A percentile compares a stretch with the other conserved stretches of the same genome.
These are phyloP conservation scores for Malus hybrid DNA, from an alignment of 331 rosid genomes.

Conservation along the genomic window DNA sequence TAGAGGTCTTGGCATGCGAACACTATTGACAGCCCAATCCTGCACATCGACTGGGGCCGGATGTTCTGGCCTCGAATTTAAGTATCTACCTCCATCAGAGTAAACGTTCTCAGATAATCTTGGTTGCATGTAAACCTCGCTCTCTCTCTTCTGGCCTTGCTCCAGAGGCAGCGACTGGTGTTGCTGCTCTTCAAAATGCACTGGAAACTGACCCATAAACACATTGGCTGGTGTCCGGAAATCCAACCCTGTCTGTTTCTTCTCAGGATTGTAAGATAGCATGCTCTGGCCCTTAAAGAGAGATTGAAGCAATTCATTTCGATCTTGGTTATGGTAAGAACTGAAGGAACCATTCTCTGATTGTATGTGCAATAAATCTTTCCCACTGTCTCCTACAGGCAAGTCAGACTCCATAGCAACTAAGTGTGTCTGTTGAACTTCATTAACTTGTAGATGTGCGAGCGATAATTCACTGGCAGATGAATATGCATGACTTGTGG, in stretches of 20 bases:
- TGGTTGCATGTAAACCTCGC: conserved; percentile 45
- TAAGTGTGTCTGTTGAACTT: conserved; percentile 31
- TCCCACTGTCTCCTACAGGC: conserved; percentile 33
- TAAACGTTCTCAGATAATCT: conserved; percentile 43
- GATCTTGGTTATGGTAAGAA: conserved; percentile 60
- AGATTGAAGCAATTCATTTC: conserved; percentile 63
- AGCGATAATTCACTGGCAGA: conserved; percentile 39
- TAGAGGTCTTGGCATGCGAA: conserved; percentile 45
- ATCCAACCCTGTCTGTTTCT: conserved; percentile 48
- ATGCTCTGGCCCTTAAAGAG: conserved; percentile 57
- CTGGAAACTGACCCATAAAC: conserved; percentile 48
- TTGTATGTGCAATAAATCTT: conserved; percentile 42
- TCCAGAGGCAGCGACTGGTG: conserved; percentile 51
- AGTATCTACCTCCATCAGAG: conserved; percentile 56
- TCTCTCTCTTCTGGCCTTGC: conserved; percentile 49
- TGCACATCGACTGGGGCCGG: conserved; percentile 38
- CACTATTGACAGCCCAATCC: conserved; percentile 59
- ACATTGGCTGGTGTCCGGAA: conserved; percentile 42
- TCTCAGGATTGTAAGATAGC: conserved; percentile 55
- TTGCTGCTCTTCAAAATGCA: conserved; percentile 60
- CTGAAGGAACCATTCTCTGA: conserved; percentile 42
- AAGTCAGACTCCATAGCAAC: conserved; percentile 41
- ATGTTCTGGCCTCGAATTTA: conserved; percentile 47
- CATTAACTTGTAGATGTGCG: conserved; percentile 40
- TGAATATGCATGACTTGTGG: conserved; percentile 40